A percentile compares a stretch with the other conserved stretches of the same genome.
Evolutionary conservation across 2,329 filamentous ascomycete species (phyloP).

Genomic region (Colletotrichum liaoningense): DNA sequence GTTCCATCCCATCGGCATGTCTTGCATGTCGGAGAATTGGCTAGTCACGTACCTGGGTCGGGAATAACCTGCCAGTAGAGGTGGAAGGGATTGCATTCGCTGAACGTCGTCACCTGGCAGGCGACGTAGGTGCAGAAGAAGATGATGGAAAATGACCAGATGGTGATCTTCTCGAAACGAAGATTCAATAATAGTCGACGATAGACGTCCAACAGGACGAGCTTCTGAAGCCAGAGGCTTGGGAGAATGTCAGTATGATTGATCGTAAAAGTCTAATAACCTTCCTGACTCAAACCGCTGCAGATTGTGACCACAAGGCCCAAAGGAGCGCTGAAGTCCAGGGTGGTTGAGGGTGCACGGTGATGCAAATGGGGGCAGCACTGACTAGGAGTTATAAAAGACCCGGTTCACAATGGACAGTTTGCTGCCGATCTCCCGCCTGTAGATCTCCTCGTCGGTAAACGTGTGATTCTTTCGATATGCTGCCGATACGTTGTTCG

Average conservation of each 20-base stretch:
- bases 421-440: constrained; percentile 48
- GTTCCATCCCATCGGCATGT: background rate
- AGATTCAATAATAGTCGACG: constrained; percentile 40
- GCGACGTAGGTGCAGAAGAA: constrained; percentile 45
- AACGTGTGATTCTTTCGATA: constrained; percentile 41
- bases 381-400: constrained; percentile 49
- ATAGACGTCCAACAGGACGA: constrained; percentile 43
- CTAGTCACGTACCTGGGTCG: constrained; percentile 43
- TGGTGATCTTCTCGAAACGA: constrained; percentile 39
- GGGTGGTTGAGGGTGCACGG: constrained; percentile 8
- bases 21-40: background rate
- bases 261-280: background rate
- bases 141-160: constrained; percentile 41
- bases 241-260: constrained; percentile 1
- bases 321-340: background rate
- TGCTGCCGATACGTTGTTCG: constrained; percentile 45
- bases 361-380: constrained; percentile 18
- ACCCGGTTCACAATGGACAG: constrained; percentile 46
- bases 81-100: constrained; percentile 56
- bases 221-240: constrained; percentile 45
- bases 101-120: constrained; percentile 47
- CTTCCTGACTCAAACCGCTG: constrained; percentile 11
- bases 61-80: constrained; percentile 68
- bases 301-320: background rate
- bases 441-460: constrained; percentile 45